Percentiles rank a stretch among this genome's conserved stretches.
These are phyloP conservation scores for Pythium brachiatum DNA, from an alignment of 352 stramenopile genomes.

Conservation along the genomic window DNA sequence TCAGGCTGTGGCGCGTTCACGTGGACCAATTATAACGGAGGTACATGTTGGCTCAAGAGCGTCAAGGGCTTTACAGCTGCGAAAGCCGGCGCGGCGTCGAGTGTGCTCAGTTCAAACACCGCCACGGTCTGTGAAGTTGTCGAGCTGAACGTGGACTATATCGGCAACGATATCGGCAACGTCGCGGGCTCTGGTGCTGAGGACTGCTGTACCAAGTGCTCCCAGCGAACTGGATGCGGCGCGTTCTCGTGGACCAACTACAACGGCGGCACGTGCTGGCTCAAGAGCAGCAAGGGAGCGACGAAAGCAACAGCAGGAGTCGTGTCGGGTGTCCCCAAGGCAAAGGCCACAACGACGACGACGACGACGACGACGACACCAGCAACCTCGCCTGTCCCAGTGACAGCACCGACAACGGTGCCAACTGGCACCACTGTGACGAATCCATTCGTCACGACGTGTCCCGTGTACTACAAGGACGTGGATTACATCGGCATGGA, in stretches of 20 bases:
- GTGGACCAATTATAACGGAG: constrained; percentile 25
- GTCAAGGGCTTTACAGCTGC: constrained; percentile 5
- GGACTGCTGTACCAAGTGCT: constrained; percentile 14
- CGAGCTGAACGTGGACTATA: constrained; percentile 23
- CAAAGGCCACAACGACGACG: neutral
- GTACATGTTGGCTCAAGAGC: constrained; percentile 31
- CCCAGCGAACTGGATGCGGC: constrained; percentile 14
- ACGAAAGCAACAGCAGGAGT: neutral
- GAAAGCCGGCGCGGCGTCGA: constrained; percentile 6
- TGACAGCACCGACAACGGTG: too few species aligned
- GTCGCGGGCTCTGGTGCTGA: neutral
- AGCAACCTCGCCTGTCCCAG: constrained; percentile 1
- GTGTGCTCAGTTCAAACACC: neutral
- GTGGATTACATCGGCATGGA: constrained; percentile 16
- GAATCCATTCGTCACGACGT: too few species aligned
- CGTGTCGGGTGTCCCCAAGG: constrained; percentile 5
- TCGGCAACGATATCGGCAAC: constrained; percentile 25
- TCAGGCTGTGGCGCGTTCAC: constrained; percentile 23
- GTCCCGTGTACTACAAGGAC: too few species aligned
- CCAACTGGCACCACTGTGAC: too few species aligned
- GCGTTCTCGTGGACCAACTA: constrained; percentile 29
- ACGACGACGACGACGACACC: constrained; percentile 9
- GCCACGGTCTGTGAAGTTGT: neutral
- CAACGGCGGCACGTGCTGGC: constrained; percentile 27
- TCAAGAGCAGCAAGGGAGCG: constrained; percentile 26